Percentiles rank a stretch among this genome's conserved stretches.
phyloP scores from a whole-genome alignment of 2,329 filamentous ascomycete genomes.

The Colletotrichum eremochloae region DNA sequence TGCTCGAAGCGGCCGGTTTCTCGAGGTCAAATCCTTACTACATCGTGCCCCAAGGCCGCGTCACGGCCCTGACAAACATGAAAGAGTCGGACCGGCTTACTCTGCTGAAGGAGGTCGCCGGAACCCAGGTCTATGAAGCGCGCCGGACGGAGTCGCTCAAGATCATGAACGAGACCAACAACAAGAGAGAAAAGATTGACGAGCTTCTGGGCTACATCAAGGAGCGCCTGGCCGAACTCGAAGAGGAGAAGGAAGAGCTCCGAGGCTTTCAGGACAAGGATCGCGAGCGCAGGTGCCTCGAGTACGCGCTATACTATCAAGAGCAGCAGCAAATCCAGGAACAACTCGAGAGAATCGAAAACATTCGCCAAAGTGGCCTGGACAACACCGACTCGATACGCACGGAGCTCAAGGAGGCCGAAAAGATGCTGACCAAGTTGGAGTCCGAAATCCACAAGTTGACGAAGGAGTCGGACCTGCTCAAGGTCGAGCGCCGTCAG shows the following conservation, averaged over 20 bases:
- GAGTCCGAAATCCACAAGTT: conserved; percentile 84
- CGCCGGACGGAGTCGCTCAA: conserved; percentile 92
- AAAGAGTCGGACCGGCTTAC: conserved; percentile 93
- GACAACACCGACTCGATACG: conserved; percentile 88
- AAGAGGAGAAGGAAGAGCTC: conserved; percentile 97
- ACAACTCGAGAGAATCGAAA: conserved; percentile 86
- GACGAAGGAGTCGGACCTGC: conserved; percentile 84
- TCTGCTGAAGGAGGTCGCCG: conserved; percentile 96
- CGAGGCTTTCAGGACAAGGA: conserved; percentile 96
- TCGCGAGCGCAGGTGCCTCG: conserved; percentile 88
- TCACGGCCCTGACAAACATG: conserved; percentile 98
- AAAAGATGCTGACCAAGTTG: conserved; percentile 82
- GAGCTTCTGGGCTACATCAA: conserved; percentile 93
- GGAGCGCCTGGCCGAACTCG: conserved; percentile 87
- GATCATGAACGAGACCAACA: conserved; percentile 97
- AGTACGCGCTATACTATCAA: conserved; percentile 94
- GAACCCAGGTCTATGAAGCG: conserved; percentile 96
- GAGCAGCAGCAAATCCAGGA: conserved; percentile 85
- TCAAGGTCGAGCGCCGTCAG: conserved; percentile 87
- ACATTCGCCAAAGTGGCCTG: conserved; percentile 82
- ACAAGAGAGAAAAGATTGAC: conserved; percentile 94
- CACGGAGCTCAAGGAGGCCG: conserved; percentile 80
- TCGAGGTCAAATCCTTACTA: conserved; percentile 99
- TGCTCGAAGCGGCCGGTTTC: conserved; percentile 95
- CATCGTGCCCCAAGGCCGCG: conserved; percentile 96